Conservation (phyloP, 345 rosid genomes). For the Gossypium bickii region DNA sequence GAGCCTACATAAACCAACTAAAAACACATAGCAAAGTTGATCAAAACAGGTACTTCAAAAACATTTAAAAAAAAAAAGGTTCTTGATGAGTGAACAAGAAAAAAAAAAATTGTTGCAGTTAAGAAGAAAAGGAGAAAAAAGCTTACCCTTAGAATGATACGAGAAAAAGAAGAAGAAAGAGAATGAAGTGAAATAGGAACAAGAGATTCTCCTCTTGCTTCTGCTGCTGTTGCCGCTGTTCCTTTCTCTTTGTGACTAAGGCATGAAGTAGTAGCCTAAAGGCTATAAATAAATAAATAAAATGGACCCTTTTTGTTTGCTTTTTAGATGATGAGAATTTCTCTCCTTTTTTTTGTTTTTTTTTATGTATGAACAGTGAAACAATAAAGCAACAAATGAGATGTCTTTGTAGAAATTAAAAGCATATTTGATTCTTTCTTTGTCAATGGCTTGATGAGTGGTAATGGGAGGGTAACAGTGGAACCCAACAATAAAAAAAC, state of each 20-base stretch:
- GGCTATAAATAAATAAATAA: neutral
- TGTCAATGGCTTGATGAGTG: neutral
- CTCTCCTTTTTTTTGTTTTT: neutral
- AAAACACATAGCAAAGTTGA: too few species aligned
- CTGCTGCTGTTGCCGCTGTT: neutral
- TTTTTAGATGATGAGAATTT: conserved; percentile 8
- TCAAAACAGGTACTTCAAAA: too few species aligned
- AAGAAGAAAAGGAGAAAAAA: neutral
- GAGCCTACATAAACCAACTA: neutral
- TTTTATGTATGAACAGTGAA: neutral
- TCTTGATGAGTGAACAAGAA: neutral
- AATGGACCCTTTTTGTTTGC: conserved; percentile 16
- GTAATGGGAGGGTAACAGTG: conserved; percentile 11
- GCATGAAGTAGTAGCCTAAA: neutral
- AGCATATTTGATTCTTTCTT: conserved; percentile 33
- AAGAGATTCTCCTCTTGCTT: conserved; percentile 19
- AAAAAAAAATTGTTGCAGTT: neutral
- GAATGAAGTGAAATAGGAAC: neutral
- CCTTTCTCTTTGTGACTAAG: neutral
- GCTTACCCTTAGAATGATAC: conserved; percentile 17
- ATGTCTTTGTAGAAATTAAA: conserved; percentile 23
- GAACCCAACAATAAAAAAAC: conserved; percentile 7
- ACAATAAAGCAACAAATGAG: conserved; percentile 17
- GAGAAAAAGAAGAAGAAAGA: neutral
- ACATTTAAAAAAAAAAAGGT: neutral